Base-by-base conservation (phyloP, 1,284 basidiomycete genomes). In the Ustanciosporium gigantosporum region DNA sequence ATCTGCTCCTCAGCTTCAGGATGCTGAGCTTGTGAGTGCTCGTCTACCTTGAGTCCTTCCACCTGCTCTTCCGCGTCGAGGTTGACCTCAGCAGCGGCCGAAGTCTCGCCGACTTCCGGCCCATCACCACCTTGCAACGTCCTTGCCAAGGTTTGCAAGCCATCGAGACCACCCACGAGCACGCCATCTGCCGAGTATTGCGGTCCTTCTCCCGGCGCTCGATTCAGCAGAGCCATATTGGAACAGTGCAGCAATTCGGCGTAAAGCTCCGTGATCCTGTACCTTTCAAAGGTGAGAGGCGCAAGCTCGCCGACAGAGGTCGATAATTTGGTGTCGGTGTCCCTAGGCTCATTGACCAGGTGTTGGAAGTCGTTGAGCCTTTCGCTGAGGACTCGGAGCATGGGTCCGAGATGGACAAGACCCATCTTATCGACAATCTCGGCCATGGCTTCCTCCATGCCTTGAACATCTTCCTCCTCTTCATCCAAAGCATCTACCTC, bases 171-270 rank as follows among this genome's bases (percentile, higher is more conserved):
- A 22, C 74, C 76, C n/a, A 51, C 46, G 22, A 77, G 50, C 4
- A 65, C 62, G 14, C 76, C 76, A 8, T 73, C 62, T 1, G 36
- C 40, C 11, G 72, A 73, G 40, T 77, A 77, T 38, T 68, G 65
- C 4, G 76, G 76, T 7, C 76, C 75, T 15, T 70, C 62, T 8
- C 71, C 68, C 4, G 57, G 45, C 1, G 52, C 52, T 7, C 95
- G 89, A 75, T 98, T 98, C 27, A 98, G 82, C 14, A 97, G 84
- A 2, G 89, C 87, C 94, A 99, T 97, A 76, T 97, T 98, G 14
- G 94, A 98, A 78, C 91, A 95, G 76, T 99, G 95, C 14, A 98
- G 81, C 14, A 98, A 84, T 78, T 99, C 95, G 16, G 94, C 95
- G 70, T 95, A 94, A 7, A 99, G 83, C 79, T 99, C 95, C 76